phyloP scores from a whole-genome alignment of 192 early-diverging fungal species.

The Geosiphon pyriformis region DNA sequence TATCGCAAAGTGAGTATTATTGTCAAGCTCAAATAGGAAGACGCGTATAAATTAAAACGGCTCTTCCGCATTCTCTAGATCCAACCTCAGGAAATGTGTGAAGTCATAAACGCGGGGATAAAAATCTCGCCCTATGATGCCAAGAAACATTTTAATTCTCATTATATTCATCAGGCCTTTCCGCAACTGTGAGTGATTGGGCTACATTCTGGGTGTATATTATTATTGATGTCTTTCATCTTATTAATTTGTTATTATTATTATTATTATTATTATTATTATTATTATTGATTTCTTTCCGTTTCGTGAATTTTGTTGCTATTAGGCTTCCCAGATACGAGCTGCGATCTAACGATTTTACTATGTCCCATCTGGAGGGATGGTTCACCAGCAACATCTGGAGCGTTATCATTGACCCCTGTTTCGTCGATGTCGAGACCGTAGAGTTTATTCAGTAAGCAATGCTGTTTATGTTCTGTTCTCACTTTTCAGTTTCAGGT shows the following conservation, averaged over 20 bases:
- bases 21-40: too few species aligned
- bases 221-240: too few species aligned
- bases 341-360: constrained; percentile 14
- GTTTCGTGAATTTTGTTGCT: constrained; percentile 9
- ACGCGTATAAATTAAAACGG: too few species aligned
- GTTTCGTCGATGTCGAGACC: constrained; percentile 14
- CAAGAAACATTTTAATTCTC: constrained; percentile 20
- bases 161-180: constrained; percentile 21
- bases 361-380: constrained; percentile 15
- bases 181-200: constrained; percentile 20
- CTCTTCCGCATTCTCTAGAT: too few species aligned
- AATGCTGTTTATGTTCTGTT: constrained; percentile 5
- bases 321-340: constrained; percentile 22
- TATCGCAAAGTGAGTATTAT: constrained; percentile 24
- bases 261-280: not conserved
- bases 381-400: constrained; percentile 23
- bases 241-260: too few species aligned
- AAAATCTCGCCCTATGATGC: constrained; percentile 21
- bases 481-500: not conserved
- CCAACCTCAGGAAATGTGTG: constrained; percentile 23
- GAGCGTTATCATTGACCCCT: constrained; percentile 22
- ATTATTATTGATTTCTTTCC: not conserved
- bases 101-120: constrained; percentile 17
- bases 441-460: constrained; percentile 23
- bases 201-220: too few species aligned